Conservation (phyloP, 345 rosid genomes). For the Eutrema yunnanense region DNA sequence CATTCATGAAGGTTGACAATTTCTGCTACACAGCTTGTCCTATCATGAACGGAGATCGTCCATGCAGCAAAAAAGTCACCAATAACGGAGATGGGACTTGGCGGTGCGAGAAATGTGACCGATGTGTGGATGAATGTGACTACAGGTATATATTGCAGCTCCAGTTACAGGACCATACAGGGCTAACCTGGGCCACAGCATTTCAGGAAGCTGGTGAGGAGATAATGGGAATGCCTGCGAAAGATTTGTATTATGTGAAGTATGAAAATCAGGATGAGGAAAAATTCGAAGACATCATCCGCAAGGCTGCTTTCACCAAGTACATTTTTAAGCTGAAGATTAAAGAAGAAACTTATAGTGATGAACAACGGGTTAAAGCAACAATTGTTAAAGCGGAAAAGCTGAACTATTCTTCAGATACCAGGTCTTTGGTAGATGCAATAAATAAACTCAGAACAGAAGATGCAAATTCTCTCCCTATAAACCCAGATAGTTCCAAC, state of each 20-base stretch:
- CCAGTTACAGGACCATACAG: constrained; percentile 92
- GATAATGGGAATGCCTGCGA: constrained; percentile 82
- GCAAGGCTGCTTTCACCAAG: constrained; percentile 56
- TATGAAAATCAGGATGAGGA: constrained; percentile 63
- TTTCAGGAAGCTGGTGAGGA: constrained; percentile 86
- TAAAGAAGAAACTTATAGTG: constrained; percentile 81
- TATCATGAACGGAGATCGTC: constrained; percentile 64
- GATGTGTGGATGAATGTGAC: constrained; percentile 65
- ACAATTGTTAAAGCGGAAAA: constrained; percentile 74
- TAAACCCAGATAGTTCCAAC: constrained; percentile 30
- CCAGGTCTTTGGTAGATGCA: constrained; percentile 57
- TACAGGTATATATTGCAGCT: constrained; percentile 78
- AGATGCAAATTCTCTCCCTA: constrained; percentile 24
- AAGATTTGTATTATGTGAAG: constrained; percentile 61
- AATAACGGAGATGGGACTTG: constrained; percentile 92
- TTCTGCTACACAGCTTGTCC: constrained; percentile 99
- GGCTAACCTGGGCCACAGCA: constrained; percentile 80
- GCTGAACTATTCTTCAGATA: constrained; percentile 49
- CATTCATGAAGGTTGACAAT: constrained; percentile 61
- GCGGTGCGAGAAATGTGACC: constrained; percentile 84
- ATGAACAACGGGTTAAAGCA: constrained; percentile 86
- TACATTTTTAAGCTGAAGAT: constrained; percentile 78
- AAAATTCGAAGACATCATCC: constrained; percentile 57
- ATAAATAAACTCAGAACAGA: constrained; percentile 47
- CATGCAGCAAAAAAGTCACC: constrained; percentile 80